Base-by-base conservation (phyloP, 805 yeast species). In the Komagataella ulmi region DNA sequence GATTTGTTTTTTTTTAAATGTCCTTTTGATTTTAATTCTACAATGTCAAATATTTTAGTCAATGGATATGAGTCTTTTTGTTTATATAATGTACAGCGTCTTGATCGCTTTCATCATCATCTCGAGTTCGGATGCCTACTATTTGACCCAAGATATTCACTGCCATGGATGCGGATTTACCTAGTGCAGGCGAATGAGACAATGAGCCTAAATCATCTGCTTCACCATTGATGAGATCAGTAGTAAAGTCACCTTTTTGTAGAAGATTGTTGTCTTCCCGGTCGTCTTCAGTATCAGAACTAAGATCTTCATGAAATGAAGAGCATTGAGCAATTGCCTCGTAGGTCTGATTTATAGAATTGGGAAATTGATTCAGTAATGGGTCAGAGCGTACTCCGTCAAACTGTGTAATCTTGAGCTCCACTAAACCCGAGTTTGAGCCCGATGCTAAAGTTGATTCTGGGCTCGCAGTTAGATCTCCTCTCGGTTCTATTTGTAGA, bases 251-350 rank as follows among this genome's bases (percentile, higher is more conserved):
- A 30, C 18, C 24, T 12, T 24, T 50, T 21, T 17, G 30, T 18
- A 43, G 46, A 3, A 23, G 24, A 3, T 24, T 48, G 10, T 21
- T 17, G 12, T 50, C 46, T 12, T 52, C 54, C 7, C 19, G 50
- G 19, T 54, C 58, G 7, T 50, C 49, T 17, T 51, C 53, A 10
- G 40, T 5, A 5, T 50, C 52, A 4, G 58, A 51, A 8, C 54
- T 61, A 1, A 64, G 55, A 51, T 71, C 75, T 24, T 51, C 56
- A 55, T 72, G 71, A 36, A 69, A 55, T 2, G 71, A 63, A 2
- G 75, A 68, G 55, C 76, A 72, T 51, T 62, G 59, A 24, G 66
- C 58, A 54, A 73, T 53, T 6, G 71, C 67, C 7, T 64, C 59
- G 57, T 70, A 73, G 24, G 69, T 45, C 14, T 55, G 51, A 17